Percentiles rank a stretch among this genome's conserved stretches.
Evolutionary conservation across 495 filamentous ascomycete species (phyloP).

Genomic region (Hypoxylon cercidicola): DNA sequence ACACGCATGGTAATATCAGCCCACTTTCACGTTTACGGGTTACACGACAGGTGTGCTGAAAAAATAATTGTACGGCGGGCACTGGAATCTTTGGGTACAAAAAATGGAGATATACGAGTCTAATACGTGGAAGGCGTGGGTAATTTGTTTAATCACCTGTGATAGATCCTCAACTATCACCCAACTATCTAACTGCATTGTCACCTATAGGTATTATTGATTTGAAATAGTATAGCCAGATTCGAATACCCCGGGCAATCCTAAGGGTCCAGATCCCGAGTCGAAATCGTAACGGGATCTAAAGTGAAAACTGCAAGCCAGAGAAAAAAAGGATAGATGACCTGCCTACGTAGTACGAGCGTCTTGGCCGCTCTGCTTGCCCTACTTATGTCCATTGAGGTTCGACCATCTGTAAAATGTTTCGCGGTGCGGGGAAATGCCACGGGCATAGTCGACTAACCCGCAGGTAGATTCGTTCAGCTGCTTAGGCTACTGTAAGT

Average conservation of each 20-base stretch:
- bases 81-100: slow-evolving; percentile 4
- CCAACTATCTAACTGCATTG: slow-evolving; percentile 5
- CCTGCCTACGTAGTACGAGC: slow-evolving; percentile 9
- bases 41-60: slow-evolving; percentile 34
- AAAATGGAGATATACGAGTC: slow-evolving; percentile 20
- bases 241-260: neutral
- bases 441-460: slow-evolving; percentile 22
- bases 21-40: slow-evolving; percentile 32
- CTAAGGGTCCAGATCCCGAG: neutral
- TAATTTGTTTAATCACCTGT: slow-evolving; percentile 12
- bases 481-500: slow-evolving; percentile 16
- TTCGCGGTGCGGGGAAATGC: slow-evolving; percentile 33
- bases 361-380: slow-evolving; percentile 22
- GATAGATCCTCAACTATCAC: slow-evolving; percentile 21
- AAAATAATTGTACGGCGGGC: slow-evolving; percentile 24
- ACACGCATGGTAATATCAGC: slow-evolving; percentile 23
- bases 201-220: neutral
- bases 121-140: slow-evolving; percentile 23
- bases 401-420: slow-evolving; percentile 15
- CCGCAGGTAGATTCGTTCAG: slow-evolving; percentile 28
- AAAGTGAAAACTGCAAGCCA: slow-evolving; percentile 3
- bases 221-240: slow-evolving; percentile 4
- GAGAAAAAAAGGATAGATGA: neutral
- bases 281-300: neutral
- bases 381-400: slow-evolving; percentile 7